These are phyloP conservation scores for Nannizzia gypsea DNA, from an alignment of 2,329 filamentous ascomycete genomes.

Conservation along the genomic window DNA sequence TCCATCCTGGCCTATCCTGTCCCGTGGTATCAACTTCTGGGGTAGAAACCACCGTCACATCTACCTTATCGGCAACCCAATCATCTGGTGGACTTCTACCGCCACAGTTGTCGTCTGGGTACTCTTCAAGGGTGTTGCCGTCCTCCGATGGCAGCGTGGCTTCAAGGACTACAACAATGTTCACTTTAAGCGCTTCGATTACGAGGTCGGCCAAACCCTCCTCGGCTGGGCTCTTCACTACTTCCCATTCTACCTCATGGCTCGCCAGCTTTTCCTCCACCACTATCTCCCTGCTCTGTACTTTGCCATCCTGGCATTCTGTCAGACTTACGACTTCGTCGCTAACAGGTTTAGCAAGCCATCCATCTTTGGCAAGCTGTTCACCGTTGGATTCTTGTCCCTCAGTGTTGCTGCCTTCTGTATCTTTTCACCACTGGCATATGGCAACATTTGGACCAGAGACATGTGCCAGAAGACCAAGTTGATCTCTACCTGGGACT, in stretches of 20 bases:
- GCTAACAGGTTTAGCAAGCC: conserved; percentile 61
- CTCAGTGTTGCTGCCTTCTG: conserved; percentile 64
- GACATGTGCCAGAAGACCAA: conserved; percentile 76
- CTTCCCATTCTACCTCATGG: conserved; percentile 98
- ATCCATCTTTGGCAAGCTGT: conserved; percentile 61
- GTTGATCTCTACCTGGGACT: conserved; percentile 83
- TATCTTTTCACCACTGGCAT: conserved; percentile 78
- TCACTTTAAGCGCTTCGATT: conserved; percentile 93
- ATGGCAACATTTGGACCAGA: conserved; percentile 91
- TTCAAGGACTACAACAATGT: conserved; percentile 72
- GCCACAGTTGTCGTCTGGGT: conserved; percentile 64
- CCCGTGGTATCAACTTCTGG: conserved; percentile 98
- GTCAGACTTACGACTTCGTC: conserved; percentile 77
- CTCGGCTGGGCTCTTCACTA: conserved; percentile 96
- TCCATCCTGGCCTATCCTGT: conserved; percentile 80
- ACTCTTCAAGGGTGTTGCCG: conserved; percentile 72
- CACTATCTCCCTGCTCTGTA: conserved; percentile 97
- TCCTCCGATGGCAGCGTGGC: conserved; percentile 88
- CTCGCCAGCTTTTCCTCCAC: conserved; percentile 93
- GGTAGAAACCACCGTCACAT: conserved; percentile 87
- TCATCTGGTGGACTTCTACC: conserved; percentile 89
- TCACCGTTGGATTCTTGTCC: conserved; percentile 61
- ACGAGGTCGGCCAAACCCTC: conserved; percentile 81
- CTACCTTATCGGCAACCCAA: conserved; percentile 87
- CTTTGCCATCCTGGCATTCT: conserved; percentile 81